Conservation (phyloP, 2,329 filamentous ascomycete species). For the Xylariaceae sp. region DNA sequence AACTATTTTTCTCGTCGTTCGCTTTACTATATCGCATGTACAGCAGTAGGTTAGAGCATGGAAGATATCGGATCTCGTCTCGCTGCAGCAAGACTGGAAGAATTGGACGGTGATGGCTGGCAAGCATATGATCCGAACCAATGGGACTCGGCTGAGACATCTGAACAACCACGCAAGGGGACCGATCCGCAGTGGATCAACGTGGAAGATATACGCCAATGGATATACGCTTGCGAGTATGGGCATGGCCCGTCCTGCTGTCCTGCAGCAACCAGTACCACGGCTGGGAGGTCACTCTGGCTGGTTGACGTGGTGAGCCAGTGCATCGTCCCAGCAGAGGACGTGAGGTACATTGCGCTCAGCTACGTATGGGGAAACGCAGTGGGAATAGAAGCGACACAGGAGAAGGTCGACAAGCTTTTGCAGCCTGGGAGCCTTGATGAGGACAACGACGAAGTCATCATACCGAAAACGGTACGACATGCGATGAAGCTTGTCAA, state of each 20-base stretch:
- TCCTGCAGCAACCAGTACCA: not conserved
- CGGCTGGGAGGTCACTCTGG: not conserved
- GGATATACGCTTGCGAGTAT: not conserved
- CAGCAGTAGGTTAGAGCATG: no score
- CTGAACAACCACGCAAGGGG: not conserved
- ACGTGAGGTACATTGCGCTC: not conserved
- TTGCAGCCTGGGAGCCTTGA: not conserved
- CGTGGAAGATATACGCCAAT: not conserved
- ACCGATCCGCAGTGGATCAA: not conserved
- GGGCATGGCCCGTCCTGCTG: not conserved
- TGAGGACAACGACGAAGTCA: not conserved
- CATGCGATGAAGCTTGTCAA: not conserved
- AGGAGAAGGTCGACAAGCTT: not conserved
- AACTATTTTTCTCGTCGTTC: no score
- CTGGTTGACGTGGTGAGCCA: not conserved
- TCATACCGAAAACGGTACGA: not conserved
- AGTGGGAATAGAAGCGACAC: not conserved
- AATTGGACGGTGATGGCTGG: not conserved
- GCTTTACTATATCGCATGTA: no score
- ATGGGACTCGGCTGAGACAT: not conserved
- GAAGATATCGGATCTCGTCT: no score
- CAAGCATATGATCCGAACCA: not conserved
- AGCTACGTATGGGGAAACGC: constrained; percentile 1
- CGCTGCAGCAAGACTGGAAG: not conserved
- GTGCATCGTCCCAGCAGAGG: not conserved